Evolutionary conservation across 495 filamentous ascomycete species (phyloP), one percentile per base, ranked within the genome.

Genomic region (Penicillium lagena): DNA sequence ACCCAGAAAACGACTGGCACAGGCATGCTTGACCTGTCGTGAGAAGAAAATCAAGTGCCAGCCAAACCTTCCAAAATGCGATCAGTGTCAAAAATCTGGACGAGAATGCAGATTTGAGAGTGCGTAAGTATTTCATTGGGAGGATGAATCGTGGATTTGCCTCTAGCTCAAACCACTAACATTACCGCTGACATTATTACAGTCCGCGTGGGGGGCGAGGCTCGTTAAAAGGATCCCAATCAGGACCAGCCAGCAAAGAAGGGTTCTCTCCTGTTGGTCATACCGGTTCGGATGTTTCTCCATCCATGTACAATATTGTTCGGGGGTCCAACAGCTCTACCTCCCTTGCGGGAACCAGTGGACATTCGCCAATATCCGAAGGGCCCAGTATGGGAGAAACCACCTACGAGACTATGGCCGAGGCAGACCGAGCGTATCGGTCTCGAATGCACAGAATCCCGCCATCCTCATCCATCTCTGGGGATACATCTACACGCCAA

Each of bases 41-140:
- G 89, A 95, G 64, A 96, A 96, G 79, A 96, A 96, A 72, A 93
- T 95, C 69, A 95, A 93, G 62, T 96, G 90, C 53, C 89, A 95
- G 46, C 90, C 89, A 7, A 89, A 87, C 49, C 80, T 81, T 44
- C 85, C 86, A 29, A 84, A 86, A 46, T 96, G 90, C 55, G 79
- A 87, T 43, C 89, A 95, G 59, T 96, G 90, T 60, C 86, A 90
- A 57, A 96, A 95, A 63, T 88, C 87, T 52, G 85, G 87, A 13
- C 75, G 85, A 38, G 75, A 83, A 27, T 96, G 90, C 79, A 80
- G 85, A 60, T 90, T 89, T 58, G 85, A 87, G 64, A 89, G 85
- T 66, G 86, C 86, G 88, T 91, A 76, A 82, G 87, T 82, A 7
- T 9, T 42, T 14, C 40, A 37, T 37, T 32, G 9, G 42, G 17